Evolutionary conservation across 225 moss, liverwort and hornwort genomes (phyloP).

Genomic region (Pleurozium schreberi): DNA sequence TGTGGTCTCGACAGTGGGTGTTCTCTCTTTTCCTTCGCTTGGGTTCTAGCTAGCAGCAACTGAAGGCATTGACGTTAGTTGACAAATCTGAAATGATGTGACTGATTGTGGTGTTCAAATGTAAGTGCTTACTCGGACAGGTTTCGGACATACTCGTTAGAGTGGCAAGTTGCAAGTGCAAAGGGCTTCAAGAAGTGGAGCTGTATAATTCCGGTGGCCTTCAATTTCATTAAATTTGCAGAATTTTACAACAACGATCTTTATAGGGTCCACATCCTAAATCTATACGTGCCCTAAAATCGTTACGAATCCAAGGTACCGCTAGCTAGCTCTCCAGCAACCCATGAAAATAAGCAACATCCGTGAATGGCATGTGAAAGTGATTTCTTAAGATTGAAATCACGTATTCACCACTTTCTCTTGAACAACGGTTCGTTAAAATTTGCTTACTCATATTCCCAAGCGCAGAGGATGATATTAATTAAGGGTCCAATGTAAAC

Average conservation of each 20-base stretch:
- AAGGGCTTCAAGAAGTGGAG: not conserved
- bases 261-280: too few relatives aligned
- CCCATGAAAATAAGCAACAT: too few relatives aligned
- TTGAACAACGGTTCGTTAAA: not conserved
- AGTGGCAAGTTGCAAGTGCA: not conserved
- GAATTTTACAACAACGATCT: not conserved
- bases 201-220: fast-evolving
- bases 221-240: not conserved
- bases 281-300: too few relatives aligned
- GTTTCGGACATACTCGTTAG: not conserved
- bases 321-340: too few relatives aligned
- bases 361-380: not conserved
- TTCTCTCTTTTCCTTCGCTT: not conserved
- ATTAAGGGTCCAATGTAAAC: not conserved
- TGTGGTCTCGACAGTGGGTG: too few relatives aligned
- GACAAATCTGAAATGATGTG: not conserved
- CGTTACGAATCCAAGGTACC: too few relatives aligned
- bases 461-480: not conserved
- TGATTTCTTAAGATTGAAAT: not conserved
- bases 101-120: too few relatives aligned
- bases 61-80: too few relatives aligned
- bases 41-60: not conserved
- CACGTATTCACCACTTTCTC: not conserved
- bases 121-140: too few relatives aligned
- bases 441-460: not conserved